phyloP scores from a whole-genome alignment of 108 stramenopile species.

The Cylindrotheca fusiformis region DNA sequence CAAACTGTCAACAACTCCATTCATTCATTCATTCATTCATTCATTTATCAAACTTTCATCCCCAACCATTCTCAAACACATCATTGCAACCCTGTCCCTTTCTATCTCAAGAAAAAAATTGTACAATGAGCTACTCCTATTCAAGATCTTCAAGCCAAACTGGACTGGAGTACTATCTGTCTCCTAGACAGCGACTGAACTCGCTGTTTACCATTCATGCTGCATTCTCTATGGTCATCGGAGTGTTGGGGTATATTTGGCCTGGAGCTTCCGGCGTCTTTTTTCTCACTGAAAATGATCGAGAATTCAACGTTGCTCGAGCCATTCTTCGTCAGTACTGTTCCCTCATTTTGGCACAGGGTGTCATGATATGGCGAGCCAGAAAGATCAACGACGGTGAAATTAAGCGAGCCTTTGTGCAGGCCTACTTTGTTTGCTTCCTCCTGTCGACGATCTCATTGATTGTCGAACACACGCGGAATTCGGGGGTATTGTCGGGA shows the following conservation, averaged over 20 bases:
- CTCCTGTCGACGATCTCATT: conserved; percentile 37
- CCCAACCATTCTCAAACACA: too few relatives aligned
- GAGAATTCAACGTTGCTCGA: conserved; percentile 43
- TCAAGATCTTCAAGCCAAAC: neutral
- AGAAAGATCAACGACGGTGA: conserved; percentile 56
- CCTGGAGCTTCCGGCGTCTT: conserved; percentile 29
- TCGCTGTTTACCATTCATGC: conserved; percentile 48
- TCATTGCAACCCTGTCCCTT: neutral
- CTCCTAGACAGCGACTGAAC: conserved; percentile 51
- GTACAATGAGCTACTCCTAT: neutral
- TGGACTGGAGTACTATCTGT: conserved; percentile 34
- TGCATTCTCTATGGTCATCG: conserved; percentile 33
- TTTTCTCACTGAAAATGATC: conserved; percentile 43
- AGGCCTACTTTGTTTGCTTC: conserved; percentile 57
- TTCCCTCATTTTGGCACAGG: conserved; percentile 52
- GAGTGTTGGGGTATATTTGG: conserved; percentile 37
- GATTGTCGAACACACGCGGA: conserved; percentile 41
- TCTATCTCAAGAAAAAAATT: neutral
- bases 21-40: neutral
- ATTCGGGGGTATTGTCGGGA: conserved; percentile 50
- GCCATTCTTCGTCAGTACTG: conserved; percentile 40
- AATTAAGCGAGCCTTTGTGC: conserved; percentile 53
- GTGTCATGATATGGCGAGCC: conserved; percentile 49
- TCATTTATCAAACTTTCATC: too few relatives aligned
- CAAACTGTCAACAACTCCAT: neutral